Evolutionary conservation across 2,329 filamentous ascomycete genomes (phyloP), one percentile per base, ranked within the genome.

Genomic region (Ceratocystis ficicola): DNA sequence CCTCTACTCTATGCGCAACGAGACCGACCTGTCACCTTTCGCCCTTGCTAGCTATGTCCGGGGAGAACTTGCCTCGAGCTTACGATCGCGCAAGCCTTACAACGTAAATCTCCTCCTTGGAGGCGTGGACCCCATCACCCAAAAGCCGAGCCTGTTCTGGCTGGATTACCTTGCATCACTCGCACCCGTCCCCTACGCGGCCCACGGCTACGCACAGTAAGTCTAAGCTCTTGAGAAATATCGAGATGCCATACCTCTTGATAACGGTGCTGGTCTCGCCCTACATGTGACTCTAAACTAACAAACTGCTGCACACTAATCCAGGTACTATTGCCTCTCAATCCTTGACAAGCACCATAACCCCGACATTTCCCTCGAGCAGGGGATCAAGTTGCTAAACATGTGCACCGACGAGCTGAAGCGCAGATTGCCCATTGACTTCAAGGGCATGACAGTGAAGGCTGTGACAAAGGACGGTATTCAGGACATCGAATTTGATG

Each of bases 281-380:
- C 10, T 15, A 41, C 5, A 41, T 41, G 36, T 41, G 10, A 15
- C 36, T 41, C 10, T 20, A 28, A 28, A 52, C 48, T 59, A 8
- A 59, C 55, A 36, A 32, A 30, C 44, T 20, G 62, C 32, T 22
- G 50, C 3, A 20, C 44, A 68, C 65, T 10, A 63, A 12, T 28
- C 44, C 69, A 90, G 86, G 78, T 97, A 97, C 82, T 99, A 99
- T 82, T 99, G 94, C 76, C 83, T 99, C 68, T 95, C 90, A 5
- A 95, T 96, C 71, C 85, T 99, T 63, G 94, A 99, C 80, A 99
- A 99, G 81, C 94, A 99, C 76, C 94, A 99, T 76, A 89, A 96
- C 73, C 93, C 94, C 61, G 88, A 96, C 73, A 97, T 99, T 76
- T 84, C 83, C 68, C 86, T 94, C 65, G 91, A 88, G 69, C 84